Conservation (phyloP, 2,329 filamentous ascomycete genomes). For the Fusarium tjaetaba region DNA sequence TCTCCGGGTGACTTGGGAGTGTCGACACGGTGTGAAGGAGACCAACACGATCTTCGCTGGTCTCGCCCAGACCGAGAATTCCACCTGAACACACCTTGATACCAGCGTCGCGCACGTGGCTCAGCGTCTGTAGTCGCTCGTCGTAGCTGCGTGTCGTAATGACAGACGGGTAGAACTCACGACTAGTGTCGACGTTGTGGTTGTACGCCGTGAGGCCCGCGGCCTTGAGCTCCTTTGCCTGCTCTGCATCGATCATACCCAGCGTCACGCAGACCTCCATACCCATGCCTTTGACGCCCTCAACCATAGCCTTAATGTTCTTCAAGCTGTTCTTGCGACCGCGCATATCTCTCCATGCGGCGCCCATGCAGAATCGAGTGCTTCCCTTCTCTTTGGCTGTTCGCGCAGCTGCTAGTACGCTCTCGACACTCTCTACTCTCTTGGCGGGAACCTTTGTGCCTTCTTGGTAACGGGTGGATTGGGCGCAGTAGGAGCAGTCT, state of each 20-base stretch:
- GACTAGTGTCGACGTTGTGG: conserved; percentile 90
- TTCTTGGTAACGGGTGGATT: conserved; percentile 81
- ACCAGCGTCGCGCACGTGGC: conserved; percentile 83
- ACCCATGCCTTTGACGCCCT: conserved; percentile 80
- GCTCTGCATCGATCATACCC: conserved; percentile 86
- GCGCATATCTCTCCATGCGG: conserved; percentile 93
- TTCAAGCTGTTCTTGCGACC: conserved; percentile 84
- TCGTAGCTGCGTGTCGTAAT: conserved; percentile 90
- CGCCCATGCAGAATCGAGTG: conserved; percentile 95
- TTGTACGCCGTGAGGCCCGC: conserved; percentile 93
- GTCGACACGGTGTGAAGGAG: conserved; percentile 85
- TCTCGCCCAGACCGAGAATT: conserved; percentile 86
- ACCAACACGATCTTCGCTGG: conserved; percentile 80
- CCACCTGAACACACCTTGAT: conserved; percentile 92
- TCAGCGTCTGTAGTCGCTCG: conserved; percentile 82
- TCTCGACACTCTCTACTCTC: conserved; percentile 81
- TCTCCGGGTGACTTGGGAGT: conserved; percentile 84
- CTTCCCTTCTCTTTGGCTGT: conserved; percentile 84
- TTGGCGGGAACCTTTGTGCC: conserved; percentile 83
- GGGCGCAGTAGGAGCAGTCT: conserved; percentile 93
- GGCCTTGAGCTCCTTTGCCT: conserved; percentile 83
- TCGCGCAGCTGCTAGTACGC: conserved; percentile 80
- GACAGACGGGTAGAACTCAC: conserved; percentile 87
- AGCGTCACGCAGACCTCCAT: conserved; percentile 96
- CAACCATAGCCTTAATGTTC: conserved; percentile 88